phyloP scores from a whole-genome alignment of 2,329 filamentous ascomycete genomes.

The Cladosporium sp. region DNA sequence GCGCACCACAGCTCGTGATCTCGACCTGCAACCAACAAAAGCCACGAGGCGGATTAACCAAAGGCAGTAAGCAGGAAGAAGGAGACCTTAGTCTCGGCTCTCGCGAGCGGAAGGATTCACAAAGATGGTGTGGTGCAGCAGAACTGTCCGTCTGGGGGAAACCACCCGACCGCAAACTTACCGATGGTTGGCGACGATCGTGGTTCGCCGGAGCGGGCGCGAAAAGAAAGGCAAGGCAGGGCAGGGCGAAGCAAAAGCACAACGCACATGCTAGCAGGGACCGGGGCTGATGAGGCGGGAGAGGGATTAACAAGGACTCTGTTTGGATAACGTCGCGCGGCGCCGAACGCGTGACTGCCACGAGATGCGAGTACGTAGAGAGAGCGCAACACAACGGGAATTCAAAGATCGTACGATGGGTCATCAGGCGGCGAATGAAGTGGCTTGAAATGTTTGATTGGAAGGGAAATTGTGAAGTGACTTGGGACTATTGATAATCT shows the following conservation, averaged over 20 bases:
- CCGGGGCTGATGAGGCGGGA: neutral
- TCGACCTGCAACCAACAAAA: neutral
- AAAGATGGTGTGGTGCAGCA: neutral
- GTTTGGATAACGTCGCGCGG: conserved; percentile 9
- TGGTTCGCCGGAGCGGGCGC: conserved; percentile 7
- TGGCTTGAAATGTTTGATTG: conserved; percentile 8
- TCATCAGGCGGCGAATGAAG: neutral
- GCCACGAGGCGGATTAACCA: neutral
- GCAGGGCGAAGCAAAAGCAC: neutral
- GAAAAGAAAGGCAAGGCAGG: neutral
- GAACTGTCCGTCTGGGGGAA: neutral
- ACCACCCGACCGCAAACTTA: neutral
- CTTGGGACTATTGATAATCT: conserved; percentile 6
- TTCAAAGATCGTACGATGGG: neutral
- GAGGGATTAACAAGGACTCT: conserved; percentile 7
- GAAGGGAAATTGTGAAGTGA: neutral
- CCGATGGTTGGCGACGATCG: conserved; percentile 6
- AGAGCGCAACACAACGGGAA: neutral
- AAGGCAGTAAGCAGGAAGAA: neutral
- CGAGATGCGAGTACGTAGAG: neutral
- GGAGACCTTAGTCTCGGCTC: neutral
- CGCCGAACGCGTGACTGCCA: neutral
- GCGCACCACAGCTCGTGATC: neutral
- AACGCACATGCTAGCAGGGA: conserved; percentile 12
- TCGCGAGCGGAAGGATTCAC: neutral